Evolutionary conservation across 257 asterid genomes (phyloP).

Genomic region (Lavandula angustifolia): DNA sequence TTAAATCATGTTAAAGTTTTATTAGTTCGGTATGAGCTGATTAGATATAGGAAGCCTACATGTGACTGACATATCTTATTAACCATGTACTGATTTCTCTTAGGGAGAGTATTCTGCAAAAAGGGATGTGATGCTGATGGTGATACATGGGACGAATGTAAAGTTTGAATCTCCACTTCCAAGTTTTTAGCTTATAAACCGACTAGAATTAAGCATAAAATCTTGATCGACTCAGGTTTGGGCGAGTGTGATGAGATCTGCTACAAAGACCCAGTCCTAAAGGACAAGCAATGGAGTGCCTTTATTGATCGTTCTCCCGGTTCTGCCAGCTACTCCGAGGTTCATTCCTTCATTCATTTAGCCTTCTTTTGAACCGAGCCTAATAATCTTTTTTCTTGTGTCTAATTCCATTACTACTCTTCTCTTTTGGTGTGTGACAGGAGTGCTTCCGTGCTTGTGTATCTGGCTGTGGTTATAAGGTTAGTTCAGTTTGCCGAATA

Average conservation of each 20-base stretch:
- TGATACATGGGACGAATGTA: conserved; percentile 81
- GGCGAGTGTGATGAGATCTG: conserved; percentile 86
- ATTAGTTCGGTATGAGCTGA: background rate
- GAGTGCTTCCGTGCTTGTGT: conserved; percentile 77
- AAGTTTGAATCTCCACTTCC: conserved; percentile 42
- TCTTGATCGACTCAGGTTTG: conserved; percentile 51
- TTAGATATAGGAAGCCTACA: background rate
- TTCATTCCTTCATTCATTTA: conserved; percentile 23
- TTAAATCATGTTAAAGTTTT: background rate
- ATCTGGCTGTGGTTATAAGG: conserved; percentile 85
- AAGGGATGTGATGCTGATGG: conserved; percentile 90
- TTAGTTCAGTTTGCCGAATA: conserved; percentile 33
- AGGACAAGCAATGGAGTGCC: conserved; percentile 92
- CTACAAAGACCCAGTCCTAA: conserved; percentile 89
- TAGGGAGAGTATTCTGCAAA: conserved; percentile 94
- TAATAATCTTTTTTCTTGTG: background rate
- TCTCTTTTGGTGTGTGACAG: conserved; percentile 33
- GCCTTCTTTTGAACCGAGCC: background rate
- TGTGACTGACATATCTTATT: conserved; percentile 38
- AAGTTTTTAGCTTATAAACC: conserved; percentile 29
- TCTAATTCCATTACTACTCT: conserved; percentile 6
- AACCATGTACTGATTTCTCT: conserved; percentile 32
- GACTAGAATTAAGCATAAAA: conserved; percentile 16
- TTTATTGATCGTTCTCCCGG: conserved; percentile 98
- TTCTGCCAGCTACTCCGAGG: conserved; percentile 78